A percentile compares a stretch with the other conserved stretches of the same genome.
Evolutionary conservation across 2,329 filamentous ascomycete species (phyloP).

Genomic region (Phaeosphaeriaceae sp.): DNA sequence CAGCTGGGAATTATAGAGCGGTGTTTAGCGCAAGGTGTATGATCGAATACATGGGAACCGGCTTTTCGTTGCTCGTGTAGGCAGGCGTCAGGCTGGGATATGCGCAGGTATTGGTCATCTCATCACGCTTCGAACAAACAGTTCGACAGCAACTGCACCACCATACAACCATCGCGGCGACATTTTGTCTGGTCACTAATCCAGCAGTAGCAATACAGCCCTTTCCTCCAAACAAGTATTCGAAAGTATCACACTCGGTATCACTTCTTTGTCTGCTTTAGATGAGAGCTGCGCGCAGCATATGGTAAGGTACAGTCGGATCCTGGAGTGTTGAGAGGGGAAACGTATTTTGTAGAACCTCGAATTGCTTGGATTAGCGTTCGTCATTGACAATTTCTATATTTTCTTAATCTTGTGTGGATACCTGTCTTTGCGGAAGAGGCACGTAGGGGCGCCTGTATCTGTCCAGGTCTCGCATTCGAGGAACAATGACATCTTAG

Average conservation of each 20-base stretch:
- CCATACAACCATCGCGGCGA: not conserved
- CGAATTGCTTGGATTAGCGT: too few relatives aligned
- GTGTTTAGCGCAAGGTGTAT: too few relatives aligned
- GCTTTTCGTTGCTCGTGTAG: not conserved
- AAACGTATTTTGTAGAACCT: too few relatives aligned
- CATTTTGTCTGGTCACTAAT: not conserved
- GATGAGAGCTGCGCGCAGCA: not conserved
- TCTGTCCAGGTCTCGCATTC: too few relatives aligned
- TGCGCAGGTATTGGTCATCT: not conserved
- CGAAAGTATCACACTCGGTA: not conserved
- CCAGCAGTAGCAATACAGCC: too few relatives aligned
- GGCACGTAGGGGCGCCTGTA: too few relatives aligned
- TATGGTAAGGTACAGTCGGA: too few relatives aligned
- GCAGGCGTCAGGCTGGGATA: not conserved
- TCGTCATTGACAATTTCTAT: too few relatives aligned
- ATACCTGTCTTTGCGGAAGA: too few relatives aligned
- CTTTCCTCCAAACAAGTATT: not conserved
- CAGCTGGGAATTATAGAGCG: not conserved
- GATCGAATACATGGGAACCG: not conserved
- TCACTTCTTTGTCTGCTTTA: not conserved
- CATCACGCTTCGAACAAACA: conserved; percentile 5
- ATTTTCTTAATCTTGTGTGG: too few relatives aligned
- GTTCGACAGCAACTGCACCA: not conserved
- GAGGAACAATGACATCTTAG: too few relatives aligned
- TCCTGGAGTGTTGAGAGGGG: too few relatives aligned